Evolutionary conservation across 768 basidiomycete species (phyloP), one percentile per base, ranked within the genome.

Genomic region (Dioszegia crocea): DNA sequence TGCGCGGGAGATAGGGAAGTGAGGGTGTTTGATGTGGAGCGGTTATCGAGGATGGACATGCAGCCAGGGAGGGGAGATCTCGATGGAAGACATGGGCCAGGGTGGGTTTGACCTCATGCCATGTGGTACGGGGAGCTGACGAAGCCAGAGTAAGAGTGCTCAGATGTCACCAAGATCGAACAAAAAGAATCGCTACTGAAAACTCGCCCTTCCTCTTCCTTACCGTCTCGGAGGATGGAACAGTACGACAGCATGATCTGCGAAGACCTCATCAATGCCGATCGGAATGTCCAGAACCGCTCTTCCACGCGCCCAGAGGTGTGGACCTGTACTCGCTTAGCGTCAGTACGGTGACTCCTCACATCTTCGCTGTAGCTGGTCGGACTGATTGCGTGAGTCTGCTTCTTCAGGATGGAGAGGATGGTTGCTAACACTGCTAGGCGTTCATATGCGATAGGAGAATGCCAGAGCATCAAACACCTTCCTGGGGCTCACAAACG

Each of bases 241-340:
- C 86, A 27, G 89, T 92, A 10, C 83, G 91, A 24, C 90, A 92
- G 70, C 91, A 93, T 72, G 91, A 94, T 71, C 77, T 93, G 43
- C 81, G 91, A 51, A 82, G 82, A 10, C 76, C 81, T 14, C 88
- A 93, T 75, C 75, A 76, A n/a, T 94, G 91, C 76, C 67, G 64
- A 29, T 52, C 63, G 9, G 70, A 79, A 10, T 94, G 91, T 71
- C 86, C 89, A 23, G 78, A 85, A 17, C 86, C 89, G 1, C 79
- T 94, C 16, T 82, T 89, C 19, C 81, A 82, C 61, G 76, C 88
- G 38, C 80, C 82, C 16, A 58, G 57, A 31, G 65, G 50, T 80
- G 85, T 74, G 81, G 69, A 86, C 51, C 80, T 92, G 45, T 89
- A 85, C 8, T 84, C 88, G 19, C 77, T 92, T 43, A 82, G 88